phyloP scores from a whole-genome alignment of 2,329 filamentous ascomycete genomes.

The Leptographium radiaticola region DNA sequence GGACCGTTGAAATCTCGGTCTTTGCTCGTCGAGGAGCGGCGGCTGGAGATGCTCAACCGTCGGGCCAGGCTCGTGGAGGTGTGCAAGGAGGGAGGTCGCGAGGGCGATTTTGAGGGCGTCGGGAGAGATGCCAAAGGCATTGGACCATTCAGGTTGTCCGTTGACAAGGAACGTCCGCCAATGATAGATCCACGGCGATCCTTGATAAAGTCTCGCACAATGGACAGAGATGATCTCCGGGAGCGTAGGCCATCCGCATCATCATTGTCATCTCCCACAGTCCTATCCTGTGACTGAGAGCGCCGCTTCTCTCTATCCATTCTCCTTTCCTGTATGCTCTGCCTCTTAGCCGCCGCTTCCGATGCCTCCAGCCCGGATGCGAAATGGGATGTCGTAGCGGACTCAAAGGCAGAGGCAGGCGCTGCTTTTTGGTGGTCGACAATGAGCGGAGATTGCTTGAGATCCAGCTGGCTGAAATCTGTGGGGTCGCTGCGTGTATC shows the following conservation, averaged over 20 bases:
- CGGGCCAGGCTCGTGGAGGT: conserved; percentile 38
- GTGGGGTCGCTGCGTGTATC: conserved; percentile 27
- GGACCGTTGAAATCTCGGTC: conserved; percentile 17
- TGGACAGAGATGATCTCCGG: conserved; percentile 44
- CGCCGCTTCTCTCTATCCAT: conserved; percentile 27
- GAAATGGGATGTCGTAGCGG: no score
- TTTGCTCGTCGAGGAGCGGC: conserved; percentile 38
- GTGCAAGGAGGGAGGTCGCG: conserved; percentile 33
- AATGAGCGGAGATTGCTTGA: conserved; percentile 45
- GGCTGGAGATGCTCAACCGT: conserved; percentile 54
- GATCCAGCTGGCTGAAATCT: conserved; percentile 34
- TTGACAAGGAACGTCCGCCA: conserved; percentile 28
- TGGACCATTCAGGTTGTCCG: conserved; percentile 24
- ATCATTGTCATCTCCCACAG: conserved; percentile 17
- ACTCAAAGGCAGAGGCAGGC: conserved; percentile 14
- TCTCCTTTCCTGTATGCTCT: conserved; percentile 34
- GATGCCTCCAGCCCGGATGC: not conserved
- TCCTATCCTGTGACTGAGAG: conserved; percentile 22
- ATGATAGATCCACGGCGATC: conserved; percentile 39
- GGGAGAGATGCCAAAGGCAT: conserved; percentile 13
- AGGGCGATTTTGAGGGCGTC: conserved; percentile 28
- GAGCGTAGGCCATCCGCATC: conserved; percentile 16
- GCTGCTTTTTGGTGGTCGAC: conserved; percentile 40
- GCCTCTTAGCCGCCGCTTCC: conserved; percentile 16
- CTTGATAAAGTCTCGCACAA: conserved; percentile 49